These are phyloP conservation scores for Stenogyne calaminthoides DNA, from an alignment of 305 asterid species.

Conservation along the genomic window DNA sequence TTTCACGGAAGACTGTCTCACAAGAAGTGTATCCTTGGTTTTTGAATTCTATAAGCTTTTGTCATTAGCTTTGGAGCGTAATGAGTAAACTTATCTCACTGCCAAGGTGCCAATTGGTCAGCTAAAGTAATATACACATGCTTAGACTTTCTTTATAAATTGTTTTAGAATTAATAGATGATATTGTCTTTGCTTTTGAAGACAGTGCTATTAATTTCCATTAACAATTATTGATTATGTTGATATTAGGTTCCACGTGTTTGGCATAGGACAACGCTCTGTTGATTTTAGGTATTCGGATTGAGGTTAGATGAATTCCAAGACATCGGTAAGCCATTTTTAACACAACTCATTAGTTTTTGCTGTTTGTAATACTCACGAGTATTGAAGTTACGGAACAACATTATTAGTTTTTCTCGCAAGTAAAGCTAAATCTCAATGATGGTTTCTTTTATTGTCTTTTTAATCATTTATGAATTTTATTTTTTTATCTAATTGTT, in stretches of 20 bases:
- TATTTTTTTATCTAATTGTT: too few relatives aligned
- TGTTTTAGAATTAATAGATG: not conserved
- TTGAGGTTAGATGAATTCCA: slow-evolving; percentile 83
- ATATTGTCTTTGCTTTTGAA: slow-evolving; percentile 13
- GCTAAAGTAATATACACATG: slow-evolving; percentile 19
- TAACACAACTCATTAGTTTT: too few relatives aligned
- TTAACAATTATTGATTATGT: slow-evolving; percentile 18
- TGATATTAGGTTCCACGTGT: slow-evolving; percentile 86
- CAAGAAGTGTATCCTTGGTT: not conserved
- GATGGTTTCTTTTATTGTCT: not conserved
- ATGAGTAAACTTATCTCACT: not conserved
- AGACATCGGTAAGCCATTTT: slow-evolving; percentile 60
- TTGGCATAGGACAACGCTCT: slow-evolving; percentile 80
- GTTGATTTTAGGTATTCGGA: slow-evolving; percentile 78
- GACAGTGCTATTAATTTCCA: not conserved
- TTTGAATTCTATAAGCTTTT: slow-evolving; percentile 15
- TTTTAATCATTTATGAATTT: too few relatives aligned
- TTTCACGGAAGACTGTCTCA: not conserved
- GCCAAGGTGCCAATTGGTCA: not conserved
- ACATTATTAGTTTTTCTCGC: not conserved
- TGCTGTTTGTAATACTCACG: too few relatives aligned
- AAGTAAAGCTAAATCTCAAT: not conserved
- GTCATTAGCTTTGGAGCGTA: not conserved
- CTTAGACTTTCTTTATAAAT: not conserved
- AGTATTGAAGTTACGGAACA: not conserved